Conservation (phyloP, 371 early-diverging fungal species). For the Lichtheimia ornata region DNA sequence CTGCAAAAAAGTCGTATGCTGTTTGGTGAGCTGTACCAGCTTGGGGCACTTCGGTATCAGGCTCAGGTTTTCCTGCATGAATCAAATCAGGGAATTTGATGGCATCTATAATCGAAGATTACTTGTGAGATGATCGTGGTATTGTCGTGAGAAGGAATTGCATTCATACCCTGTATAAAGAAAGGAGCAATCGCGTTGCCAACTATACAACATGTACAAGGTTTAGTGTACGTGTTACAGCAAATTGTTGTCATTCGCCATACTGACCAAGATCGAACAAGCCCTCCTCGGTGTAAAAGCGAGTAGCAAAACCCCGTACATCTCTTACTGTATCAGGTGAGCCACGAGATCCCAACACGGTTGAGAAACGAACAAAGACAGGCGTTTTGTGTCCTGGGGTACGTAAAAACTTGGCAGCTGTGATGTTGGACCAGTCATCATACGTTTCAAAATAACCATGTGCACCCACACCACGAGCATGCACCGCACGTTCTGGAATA, state of each 20-base stretch:
- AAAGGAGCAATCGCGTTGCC: constrained; percentile 54
- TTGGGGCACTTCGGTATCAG: constrained; percentile 47
- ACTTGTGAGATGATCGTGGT: too few species aligned
- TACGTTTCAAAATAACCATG: constrained; percentile 59
- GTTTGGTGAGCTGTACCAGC: constrained; percentile 51
- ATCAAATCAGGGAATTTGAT: constrained; percentile 53
- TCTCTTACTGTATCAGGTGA: constrained; percentile 59
- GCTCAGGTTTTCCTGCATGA: constrained; percentile 53
- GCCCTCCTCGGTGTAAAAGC: constrained; percentile 66
- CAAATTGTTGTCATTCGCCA: not conserved
- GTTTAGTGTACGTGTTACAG: too few species aligned
- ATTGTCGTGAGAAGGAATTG: too few species aligned
- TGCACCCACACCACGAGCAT: constrained; percentile 57
- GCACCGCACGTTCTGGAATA: constrained; percentile 60
- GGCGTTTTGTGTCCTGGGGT: constrained; percentile 49
- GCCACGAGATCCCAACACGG: constrained; percentile 52
- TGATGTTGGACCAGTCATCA: constrained; percentile 38
- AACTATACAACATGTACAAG: constrained; percentile 15
- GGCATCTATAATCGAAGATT: constrained; percentile 16
- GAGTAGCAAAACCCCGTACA: constrained; percentile 59
- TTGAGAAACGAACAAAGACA: constrained; percentile 58
- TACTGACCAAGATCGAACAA: constrained; percentile 39
- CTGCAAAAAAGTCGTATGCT: constrained; percentile 54
- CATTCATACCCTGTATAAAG: constrained; percentile 27
- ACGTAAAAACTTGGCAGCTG: constrained; percentile 44